Base-by-base conservation (phyloP, 805 yeast species). In the Candida maltosa region DNA sequence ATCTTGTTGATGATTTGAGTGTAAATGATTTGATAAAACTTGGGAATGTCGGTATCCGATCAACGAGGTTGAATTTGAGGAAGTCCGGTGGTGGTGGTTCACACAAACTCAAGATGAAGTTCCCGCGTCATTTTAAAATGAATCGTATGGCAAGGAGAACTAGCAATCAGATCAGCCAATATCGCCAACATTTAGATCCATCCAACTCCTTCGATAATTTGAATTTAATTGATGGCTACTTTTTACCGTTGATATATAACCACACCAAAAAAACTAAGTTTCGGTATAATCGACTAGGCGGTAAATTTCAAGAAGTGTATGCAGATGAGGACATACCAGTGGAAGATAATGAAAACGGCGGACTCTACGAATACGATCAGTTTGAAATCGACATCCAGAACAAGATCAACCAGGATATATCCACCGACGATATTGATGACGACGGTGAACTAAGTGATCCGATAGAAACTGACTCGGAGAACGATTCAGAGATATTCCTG, bases 141-240 rank as follows among this genome's bases (percentile, higher is more conserved):
- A 39, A 51, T 5, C 50, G 57, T 28, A 62, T 63, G 36, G 43
- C 34, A 26, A 54, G 53, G 31, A 46, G 49, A 24, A 61, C 60
- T 0, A 26, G 39, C 4, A 31, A 32, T 8, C 66, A 59, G 28
- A 44, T 73, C 0, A 32, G 44, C 5, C 39, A 32, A n/a, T 54
- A 51, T 38, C 49, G 49, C 36, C 38, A 50, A 34, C 48, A 49
- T 36, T 36, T 58, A 2, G 52, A 56, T 17, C 39, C 40, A 10
- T 39, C 49, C 2, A 38, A 69, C 14, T 52, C 65, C 10, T 59
- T 63, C 16, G 51, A 58, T 2, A 77, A 81, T 42, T 58, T 74
- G 5, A 67, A 76, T 29, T 38, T 74, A 26, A 48, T 69, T 7
- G 80, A 73, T 46, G 86, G 87, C 1, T 80, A 55, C 44, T 78